phyloP scores from a whole-genome alignment of 2,329 filamentous ascomycete genomes.

The Corynespora cassiicola region DNA sequence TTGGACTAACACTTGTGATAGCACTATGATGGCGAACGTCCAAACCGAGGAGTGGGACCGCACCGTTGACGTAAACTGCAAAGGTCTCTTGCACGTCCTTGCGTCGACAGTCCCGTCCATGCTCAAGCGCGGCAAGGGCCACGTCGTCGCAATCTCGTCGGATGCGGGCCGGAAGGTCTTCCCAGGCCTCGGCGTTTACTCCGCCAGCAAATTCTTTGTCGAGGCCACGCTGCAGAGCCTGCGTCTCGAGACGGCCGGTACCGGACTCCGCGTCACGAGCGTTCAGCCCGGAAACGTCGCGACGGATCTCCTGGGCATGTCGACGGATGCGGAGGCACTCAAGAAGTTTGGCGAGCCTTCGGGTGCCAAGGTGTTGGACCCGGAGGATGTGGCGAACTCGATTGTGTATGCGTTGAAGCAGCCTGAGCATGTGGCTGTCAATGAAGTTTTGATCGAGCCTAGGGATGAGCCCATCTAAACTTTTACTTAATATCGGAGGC shows the following conservation, averaged over 20 bases:
- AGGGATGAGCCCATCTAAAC: conserved; percentile 44
- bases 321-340: conserved; percentile 76
- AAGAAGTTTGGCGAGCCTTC: conserved; percentile 80
- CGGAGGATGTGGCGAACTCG: conserved; percentile 73
- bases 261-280: conserved; percentile 74
- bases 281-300: conserved; percentile 80
- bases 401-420: conserved; percentile 79
- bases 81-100: conserved; percentile 77
- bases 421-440: conserved; percentile 77
- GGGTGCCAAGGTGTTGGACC: conserved; percentile 76
- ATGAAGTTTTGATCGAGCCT: conserved; percentile 73
- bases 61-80: conserved; percentile 87
- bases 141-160: conserved; percentile 82
- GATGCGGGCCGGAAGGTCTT: conserved; percentile 84
- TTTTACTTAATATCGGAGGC: too few relatives aligned
- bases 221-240: conserved; percentile 79
- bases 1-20: too few relatives aligned
- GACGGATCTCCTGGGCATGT: conserved; percentile 76
- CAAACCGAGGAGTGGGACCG: conserved; percentile 79
- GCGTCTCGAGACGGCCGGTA: conserved; percentile 76
- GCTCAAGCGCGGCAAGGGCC: conserved; percentile 71
- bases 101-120: conserved; percentile 73
- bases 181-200: conserved; percentile 82
- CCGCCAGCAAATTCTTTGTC: conserved; percentile 84
- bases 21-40: conserved; percentile 82